These are phyloP conservation scores for Penicillium cinerascens DNA, from an alignment of 495 filamentous ascomycete genomes.

Conservation along the genomic window DNA sequence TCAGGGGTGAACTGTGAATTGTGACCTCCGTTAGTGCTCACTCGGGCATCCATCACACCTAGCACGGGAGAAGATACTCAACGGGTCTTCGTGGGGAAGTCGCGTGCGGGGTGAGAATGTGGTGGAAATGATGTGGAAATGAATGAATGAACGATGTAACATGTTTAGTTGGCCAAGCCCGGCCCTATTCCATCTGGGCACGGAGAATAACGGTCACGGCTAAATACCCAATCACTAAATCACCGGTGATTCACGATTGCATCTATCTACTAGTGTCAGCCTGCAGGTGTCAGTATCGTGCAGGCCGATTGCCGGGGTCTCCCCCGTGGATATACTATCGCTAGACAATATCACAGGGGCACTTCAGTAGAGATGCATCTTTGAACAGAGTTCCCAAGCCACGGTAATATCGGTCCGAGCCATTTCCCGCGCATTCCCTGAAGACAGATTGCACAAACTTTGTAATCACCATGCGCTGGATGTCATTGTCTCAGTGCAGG, in stretches of 20 bases:
- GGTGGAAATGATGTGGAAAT: not conserved
- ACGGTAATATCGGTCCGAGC: not conserved
- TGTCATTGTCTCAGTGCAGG: not conserved
- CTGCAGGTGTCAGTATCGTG: not conserved
- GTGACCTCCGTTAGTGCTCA: no score
- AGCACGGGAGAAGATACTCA: no score
- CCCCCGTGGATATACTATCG: not conserved
- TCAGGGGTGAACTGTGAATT: not conserved
- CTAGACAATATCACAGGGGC: not conserved
- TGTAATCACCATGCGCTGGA: not conserved
- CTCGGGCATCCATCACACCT: no score
- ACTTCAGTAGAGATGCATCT: not conserved
- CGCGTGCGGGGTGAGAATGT: no score
- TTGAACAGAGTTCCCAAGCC: not conserved
- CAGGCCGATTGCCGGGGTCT: not conserved
- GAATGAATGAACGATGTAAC: conserved; percentile 3
- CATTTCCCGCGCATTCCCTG: not conserved
- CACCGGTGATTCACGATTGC: not conserved
- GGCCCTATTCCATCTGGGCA: not conserved
- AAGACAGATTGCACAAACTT: not conserved
- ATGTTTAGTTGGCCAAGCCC: not conserved
- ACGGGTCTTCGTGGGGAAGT: no score
- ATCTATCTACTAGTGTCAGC: no score
- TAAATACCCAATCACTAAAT: not conserved
- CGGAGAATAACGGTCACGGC: not conserved